Percentiles rank a stretch among this genome's conserved stretches.
Evolutionary conservation across 2,329 filamentous ascomycete genomes (phyloP).

Genomic region (Verticillium nubilum): DNA sequence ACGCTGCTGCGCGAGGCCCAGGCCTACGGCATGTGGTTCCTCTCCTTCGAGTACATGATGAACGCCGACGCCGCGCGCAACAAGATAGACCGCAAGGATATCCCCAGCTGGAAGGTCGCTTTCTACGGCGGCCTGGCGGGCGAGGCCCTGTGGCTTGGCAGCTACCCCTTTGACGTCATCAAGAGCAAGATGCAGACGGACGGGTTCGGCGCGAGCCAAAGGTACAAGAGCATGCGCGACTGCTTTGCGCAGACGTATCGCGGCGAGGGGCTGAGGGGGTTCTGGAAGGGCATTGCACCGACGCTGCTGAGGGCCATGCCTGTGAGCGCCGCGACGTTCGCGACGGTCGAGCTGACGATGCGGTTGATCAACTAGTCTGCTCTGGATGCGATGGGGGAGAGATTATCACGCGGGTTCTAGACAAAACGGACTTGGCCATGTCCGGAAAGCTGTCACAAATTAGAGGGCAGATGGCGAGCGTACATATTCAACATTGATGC

Average conservation of each 20-base stretch:
- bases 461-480: background rate
- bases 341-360: constrained; percentile 67
- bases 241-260: constrained; percentile 81
- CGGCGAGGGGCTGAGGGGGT: constrained; percentile 71
- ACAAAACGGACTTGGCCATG: background rate
- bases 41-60: constrained; percentile 95
- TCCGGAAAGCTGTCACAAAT: background rate
- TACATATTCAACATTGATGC: constrained; percentile 3
- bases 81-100: constrained; percentile 65
- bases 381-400: background rate
- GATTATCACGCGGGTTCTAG: background rate
- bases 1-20: constrained; percentile 86
- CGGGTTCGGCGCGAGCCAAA: constrained; percentile 68
- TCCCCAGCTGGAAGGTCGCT: constrained; percentile 81
- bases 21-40: constrained; percentile 94
- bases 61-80: constrained; percentile 79
- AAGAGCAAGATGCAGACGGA: constrained; percentile 99
- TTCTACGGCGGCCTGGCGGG: constrained; percentile 90
- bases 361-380: constrained; percentile 44
- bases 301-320: constrained; percentile 94
- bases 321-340: constrained; percentile 96
- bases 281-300: constrained; percentile 92
- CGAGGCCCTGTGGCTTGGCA: constrained; percentile 87
- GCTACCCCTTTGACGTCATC: constrained; percentile 94
- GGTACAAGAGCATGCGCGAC: constrained; percentile 78